Base-by-base conservation (phyloP, 2,329 filamentous ascomycete species). In the Monosporascus sp. region DNA sequence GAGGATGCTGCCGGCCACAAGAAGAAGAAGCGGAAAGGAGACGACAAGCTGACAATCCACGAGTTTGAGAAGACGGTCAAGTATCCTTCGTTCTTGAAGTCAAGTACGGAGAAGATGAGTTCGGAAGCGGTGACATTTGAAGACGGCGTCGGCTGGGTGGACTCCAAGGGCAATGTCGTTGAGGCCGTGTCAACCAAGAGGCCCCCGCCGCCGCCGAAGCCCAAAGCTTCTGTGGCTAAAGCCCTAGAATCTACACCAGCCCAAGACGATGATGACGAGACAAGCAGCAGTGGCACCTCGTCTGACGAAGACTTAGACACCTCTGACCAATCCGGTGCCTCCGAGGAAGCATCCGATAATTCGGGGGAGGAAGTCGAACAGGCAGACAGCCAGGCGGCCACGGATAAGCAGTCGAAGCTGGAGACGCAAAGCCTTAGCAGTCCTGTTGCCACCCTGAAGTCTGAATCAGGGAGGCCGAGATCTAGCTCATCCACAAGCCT, bases 1-100 rank as follows among this genome's bases (percentile, higher is more conserved):
- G 61, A 67, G 2, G 72, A 75, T 7, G 68, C 68, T 20, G 66
- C 71, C 15, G 68, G 73, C n/a, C 75, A 77, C 57, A 78, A 78
- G 60, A 84, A 81, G 60, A 85, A 84, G 61, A 82, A 81, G 59
- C 81, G 78, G 55, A 81, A 83, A 62, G 78, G 79, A 46, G 78
- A 76, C 50, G 50, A 76, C 15, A 82, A 88, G 55, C 78, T 86
- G 1, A 76, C 90, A 4, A 80, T 97, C 3, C 92, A 97, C 70
- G 94, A 99, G 67, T 97, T 97, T 66, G 83, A 88, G 62, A 91
- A 91, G 68, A 91, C 88, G 7, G 85, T 83, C 38, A 93, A 91
- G 63, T 87, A 91, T 58, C 89, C 91, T 0, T 88, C 82, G 5
- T 97, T 96, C 66, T 71, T 97, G 54, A 90, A 89, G 67, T 75